Base-by-base conservation (phyloP, 495 filamentous ascomycete species). In the Aspergillus panamensis region DNA sequence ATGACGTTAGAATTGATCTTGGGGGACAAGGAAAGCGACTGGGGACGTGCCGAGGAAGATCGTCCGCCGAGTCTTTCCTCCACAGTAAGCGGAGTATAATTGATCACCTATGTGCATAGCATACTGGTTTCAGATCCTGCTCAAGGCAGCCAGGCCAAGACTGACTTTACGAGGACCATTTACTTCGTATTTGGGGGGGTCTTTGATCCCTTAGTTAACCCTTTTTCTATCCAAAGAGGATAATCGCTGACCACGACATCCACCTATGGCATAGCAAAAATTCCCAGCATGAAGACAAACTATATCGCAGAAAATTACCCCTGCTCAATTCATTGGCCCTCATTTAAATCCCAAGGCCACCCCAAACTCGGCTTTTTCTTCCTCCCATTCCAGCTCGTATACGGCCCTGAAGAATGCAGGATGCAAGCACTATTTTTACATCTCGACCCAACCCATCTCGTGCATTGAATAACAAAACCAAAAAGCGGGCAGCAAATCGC, bases 1-100 rank as follows among this genome's bases (percentile, higher is more conserved):
- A 81, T 80, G 70, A 82, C 84, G 64, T 75, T 90, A 25, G 85
- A 89, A 37, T 68, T 91, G 57, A 82, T 74, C 21, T 67, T 91
- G 6, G 88, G 87, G 0, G 66, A 64, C 8, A 79, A 74, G 31
- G 88, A 90, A 67, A 89, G 86, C 63, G 53, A 65, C 2, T 90
- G 87, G 88, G 88, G 87, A 0, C 88, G 83, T 6, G 68, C 63
- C 20, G 76, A 81, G 16, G 77, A 74, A 49, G 87, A 90, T 69
- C 64, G 89, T 48, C 87, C 88, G 49, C 87, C 88, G 9, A 45
- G 42, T 45, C 42, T 19, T 21, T 17, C 16, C 42, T 19, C 6
- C 9, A 45, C 16, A 20, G 16, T 45, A 20, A 20, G 42, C 16
- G 16, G 16, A 45, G n/a, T 2, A 10, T 17, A 19, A 45, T 20